These are phyloP conservation scores for Leucoagaricus sp. DNA, from an alignment of 1,284 basidiomycete species.

Conservation along the genomic window DNA sequence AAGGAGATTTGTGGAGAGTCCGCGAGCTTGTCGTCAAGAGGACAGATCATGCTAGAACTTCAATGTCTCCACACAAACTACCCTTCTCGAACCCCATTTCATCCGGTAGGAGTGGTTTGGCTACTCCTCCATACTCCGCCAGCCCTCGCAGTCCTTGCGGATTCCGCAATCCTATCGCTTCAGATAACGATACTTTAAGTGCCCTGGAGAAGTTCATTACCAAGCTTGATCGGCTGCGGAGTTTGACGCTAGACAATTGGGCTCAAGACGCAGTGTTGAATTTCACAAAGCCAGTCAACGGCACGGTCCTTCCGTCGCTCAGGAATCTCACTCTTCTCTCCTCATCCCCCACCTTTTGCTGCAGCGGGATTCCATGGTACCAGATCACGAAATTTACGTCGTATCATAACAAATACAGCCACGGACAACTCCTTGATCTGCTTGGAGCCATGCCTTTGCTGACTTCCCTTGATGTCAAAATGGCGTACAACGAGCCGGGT, in stretches of 20 bases:
- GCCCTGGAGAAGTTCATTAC: slow-evolving; percentile 12
- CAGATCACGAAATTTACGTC: slow-evolving; percentile 13
- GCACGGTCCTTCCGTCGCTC: neutral
- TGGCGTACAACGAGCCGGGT: slow-evolving; percentile 13
- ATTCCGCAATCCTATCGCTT: neutral
- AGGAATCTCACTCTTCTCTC: slow-evolving; percentile 5
- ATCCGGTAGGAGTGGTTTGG: neutral
- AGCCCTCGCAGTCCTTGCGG: slow-evolving; percentile 5
- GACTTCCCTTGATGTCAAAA: slow-evolving; percentile 9
- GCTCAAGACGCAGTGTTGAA: slow-evolving; percentile 9
- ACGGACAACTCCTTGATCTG: slow-evolving; percentile 13
- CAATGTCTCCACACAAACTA: neutral
- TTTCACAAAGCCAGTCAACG: neutral
- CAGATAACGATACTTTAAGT: slow-evolving; percentile 3
- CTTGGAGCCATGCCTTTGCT: slow-evolving; percentile 13
- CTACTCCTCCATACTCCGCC: slow-evolving; percentile 9
- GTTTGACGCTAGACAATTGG: slow-evolving; percentile 15
- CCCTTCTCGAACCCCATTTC: neutral
- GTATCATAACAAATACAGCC: slow-evolving; percentile 12
- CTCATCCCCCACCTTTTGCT: slow-evolving; percentile 10
- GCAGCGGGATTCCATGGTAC: slow-evolving; percentile 10
- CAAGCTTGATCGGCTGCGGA: slow-evolving; percentile 10
- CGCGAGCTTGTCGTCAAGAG: slow-evolving; percentile 9
- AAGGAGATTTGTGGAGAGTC: slow-evolving; percentile 7
- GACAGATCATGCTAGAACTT: slow-evolving; percentile 8